Evolutionary conservation across 768 basidiomycete genomes (phyloP).

Genomic region (Amanita pallidorosea): DNA sequence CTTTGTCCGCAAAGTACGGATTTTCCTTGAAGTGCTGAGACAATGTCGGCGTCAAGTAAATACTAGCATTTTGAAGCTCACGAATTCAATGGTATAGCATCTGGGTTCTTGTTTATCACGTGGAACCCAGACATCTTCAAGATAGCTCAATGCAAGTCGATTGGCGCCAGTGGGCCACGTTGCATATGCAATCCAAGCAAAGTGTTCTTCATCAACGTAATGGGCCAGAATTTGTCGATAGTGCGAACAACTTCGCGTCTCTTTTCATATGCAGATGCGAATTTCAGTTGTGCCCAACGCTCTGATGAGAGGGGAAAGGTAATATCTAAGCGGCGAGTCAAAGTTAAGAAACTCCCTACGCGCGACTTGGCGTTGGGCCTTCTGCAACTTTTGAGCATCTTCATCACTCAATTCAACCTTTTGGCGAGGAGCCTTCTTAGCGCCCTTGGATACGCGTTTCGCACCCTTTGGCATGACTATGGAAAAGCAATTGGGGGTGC

Average conservation of each 20-base stretch:
- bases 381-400: conserved; percentile 58
- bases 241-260: conserved; percentile 55
- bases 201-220: conserved; percentile 67
- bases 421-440: conserved; percentile 58
- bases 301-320: conserved; percentile 29
- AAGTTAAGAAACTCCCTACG: conserved; percentile 21
- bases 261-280: conserved; percentile 56
- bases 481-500: too few relatives aligned
- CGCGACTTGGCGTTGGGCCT: conserved; percentile 56
- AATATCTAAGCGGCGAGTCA: neutral
- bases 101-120: conserved; percentile 67
- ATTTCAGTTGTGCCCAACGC: conserved; percentile 45
- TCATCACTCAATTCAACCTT: conserved; percentile 62
- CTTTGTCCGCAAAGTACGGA: conserved; percentile 66
- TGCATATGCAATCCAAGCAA: conserved; percentile 55
- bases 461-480: conserved; percentile 35
- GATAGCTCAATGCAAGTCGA: conserved; percentile 69
- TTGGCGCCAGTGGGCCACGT: conserved; percentile 76
- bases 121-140: conserved; percentile 79
- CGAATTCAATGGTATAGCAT: conserved; percentile 83
- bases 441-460: conserved; percentile 73
- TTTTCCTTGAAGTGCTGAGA: conserved; percentile 82
- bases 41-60: too few relatives aligned
- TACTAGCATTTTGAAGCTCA: too few relatives aligned
- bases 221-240: conserved; percentile 79